These are phyloP conservation scores for Obelidium mucronatum DNA, from an alignment of 192 early-diverging fungal species.

Conservation along the genomic window DNA sequence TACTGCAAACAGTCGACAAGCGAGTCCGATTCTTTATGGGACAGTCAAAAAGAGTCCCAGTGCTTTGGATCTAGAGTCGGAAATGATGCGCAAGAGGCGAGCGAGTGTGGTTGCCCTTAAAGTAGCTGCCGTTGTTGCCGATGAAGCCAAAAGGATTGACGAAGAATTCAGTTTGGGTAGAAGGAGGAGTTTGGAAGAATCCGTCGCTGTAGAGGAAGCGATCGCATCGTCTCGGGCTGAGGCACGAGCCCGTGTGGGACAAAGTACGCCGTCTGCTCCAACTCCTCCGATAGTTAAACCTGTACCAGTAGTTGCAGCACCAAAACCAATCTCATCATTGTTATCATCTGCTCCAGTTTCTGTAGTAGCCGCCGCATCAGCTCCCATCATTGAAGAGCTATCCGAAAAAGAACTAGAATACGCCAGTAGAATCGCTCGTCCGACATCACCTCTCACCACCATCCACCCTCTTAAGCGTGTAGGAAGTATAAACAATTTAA, in stretches of 20 bases:
- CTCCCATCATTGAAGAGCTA: background rate
- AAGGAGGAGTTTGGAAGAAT: background rate
- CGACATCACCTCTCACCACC: background rate
- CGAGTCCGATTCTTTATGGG: background rate
- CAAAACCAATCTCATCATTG: background rate
- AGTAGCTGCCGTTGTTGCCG: constrained; percentile 22
- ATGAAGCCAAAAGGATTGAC: constrained; percentile 24
- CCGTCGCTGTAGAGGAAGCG: background rate
- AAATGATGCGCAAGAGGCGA: background rate
- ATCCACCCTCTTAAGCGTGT: background rate
- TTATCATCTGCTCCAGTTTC: background rate
- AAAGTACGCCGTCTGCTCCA: background rate
- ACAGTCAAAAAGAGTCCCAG: background rate
- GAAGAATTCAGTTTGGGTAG: constrained; percentile 10
- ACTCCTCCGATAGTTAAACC: background rate
- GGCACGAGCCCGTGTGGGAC: background rate
- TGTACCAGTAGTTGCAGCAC: background rate
- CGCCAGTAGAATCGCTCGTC: background rate
- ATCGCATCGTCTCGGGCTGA: background rate
- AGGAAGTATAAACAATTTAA: background rate
- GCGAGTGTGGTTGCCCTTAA: constrained; percentile 12
- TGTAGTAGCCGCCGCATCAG: background rate
- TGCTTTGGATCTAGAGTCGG: constrained; percentile 19
- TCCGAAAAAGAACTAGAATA: background rate
- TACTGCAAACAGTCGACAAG: background rate